A percentile compares a stretch with the other conserved stretches of the same genome.
These are phyloP conservation scores for Trichoderma guizhouense DNA, from an alignment of 2,329 filamentous ascomycete genomes.

Conservation along the genomic window DNA sequence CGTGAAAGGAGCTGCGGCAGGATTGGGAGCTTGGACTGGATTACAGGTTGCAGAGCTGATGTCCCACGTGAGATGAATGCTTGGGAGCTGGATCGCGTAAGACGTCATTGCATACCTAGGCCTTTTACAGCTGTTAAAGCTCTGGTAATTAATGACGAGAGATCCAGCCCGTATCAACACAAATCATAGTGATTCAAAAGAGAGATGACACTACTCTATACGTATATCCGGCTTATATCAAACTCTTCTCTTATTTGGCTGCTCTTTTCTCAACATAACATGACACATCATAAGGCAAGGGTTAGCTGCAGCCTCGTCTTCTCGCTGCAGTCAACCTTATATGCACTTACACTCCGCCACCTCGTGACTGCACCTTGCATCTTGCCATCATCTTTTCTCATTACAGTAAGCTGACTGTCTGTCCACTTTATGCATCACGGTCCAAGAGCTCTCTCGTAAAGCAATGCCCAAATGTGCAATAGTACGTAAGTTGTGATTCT, in stretches of 20 bases:
- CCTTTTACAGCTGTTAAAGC: not conserved
- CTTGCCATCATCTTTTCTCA: not conserved
- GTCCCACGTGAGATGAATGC: not conserved
- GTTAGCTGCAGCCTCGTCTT: not conserved
- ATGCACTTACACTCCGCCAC: not conserved
- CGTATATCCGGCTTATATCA: not conserved
- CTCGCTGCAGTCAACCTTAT: not conserved
- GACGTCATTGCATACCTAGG: not conserved
- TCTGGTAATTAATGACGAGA: not conserved
- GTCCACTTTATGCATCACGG: not conserved
- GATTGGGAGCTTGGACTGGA: not conserved
- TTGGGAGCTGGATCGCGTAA: not conserved
- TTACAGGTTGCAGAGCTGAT: not conserved
- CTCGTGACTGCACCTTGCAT: not conserved
- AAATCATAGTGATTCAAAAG: not conserved
- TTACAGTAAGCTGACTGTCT: slow-evolving; percentile 2
- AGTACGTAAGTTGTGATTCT: not conserved
- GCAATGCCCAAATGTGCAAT: not conserved
- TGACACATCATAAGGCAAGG: not conserved
- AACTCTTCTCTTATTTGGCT: not conserved
- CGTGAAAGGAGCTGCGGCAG: not conserved
- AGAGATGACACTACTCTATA: not conserved
- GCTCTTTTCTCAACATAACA: not conserved
- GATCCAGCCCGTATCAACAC: not conserved
- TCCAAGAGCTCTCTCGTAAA: not conserved